phyloP scores from a whole-genome alignment of 2,329 filamentous ascomycete species.

The Eutypa lata region DNA sequence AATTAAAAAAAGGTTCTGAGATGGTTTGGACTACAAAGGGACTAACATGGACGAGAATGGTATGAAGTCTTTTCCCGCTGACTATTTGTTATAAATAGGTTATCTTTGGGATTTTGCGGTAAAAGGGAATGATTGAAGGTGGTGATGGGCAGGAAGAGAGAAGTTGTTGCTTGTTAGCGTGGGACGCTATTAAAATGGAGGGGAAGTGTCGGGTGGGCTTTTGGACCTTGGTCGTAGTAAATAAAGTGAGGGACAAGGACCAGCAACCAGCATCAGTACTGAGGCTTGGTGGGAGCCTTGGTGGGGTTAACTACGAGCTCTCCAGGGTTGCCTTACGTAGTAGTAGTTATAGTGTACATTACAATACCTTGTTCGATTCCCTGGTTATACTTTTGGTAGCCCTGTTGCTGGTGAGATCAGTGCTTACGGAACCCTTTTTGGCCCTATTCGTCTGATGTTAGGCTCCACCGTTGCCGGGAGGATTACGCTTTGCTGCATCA shows the following conservation, averaged over 20 bases:
- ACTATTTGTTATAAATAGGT: not conserved
- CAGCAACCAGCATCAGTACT: too few relatives aligned
- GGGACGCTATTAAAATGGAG: not conserved
- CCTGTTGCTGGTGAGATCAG: not conserved
- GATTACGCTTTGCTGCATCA: not conserved
- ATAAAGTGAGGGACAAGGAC: too few relatives aligned
- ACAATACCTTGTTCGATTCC: not conserved
- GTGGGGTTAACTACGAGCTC: slow-evolving; percentile 19
- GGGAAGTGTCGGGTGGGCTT: not conserved
- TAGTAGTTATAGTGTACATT: too few relatives aligned
- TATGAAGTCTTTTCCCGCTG: not conserved
- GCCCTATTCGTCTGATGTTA: not conserved
- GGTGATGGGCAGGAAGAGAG: not conserved
- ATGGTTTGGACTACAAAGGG: not conserved
- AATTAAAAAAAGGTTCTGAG: too few relatives aligned
- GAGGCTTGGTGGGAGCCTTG: slow-evolving; percentile 16
- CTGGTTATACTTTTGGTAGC: not conserved
- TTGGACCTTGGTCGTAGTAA: not conserved
- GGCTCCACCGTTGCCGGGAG: not conserved
- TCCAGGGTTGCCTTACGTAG: too few relatives aligned
- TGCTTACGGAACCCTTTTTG: not conserved
- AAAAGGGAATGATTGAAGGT: not conserved
- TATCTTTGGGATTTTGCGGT: not conserved
- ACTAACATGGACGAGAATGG: not conserved
- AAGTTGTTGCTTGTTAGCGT: not conserved